Percentiles rank a stretch among this genome's conserved stretches.
phyloP scores from a whole-genome alignment of 371 early-diverging fungal genomes.

The Mucor velutinosus region DNA sequence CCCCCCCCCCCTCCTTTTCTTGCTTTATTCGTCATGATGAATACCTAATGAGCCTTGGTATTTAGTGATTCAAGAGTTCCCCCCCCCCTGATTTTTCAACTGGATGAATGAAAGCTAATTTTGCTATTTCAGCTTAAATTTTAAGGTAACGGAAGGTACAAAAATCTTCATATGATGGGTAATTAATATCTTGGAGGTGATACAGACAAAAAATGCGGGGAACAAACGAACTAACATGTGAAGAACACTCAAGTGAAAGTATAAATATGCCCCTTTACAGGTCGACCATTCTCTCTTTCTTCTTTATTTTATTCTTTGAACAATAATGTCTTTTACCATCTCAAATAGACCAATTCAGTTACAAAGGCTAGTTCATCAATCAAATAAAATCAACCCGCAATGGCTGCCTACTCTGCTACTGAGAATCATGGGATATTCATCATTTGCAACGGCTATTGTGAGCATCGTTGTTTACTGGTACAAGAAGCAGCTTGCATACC shows the following conservation, averaged over 20 bases:
- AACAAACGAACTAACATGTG: constrained; percentile 17
- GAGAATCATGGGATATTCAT: constrained; percentile 20
- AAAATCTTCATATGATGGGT: not conserved
- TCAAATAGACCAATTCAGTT: not conserved
- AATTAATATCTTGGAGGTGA: not conserved
- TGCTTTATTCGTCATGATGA: not conserved
- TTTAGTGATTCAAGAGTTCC: not conserved
- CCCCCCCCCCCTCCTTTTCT: too few relatives aligned
- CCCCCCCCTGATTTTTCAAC: not conserved
- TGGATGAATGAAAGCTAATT: not conserved
- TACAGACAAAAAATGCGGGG: constrained; percentile 15
- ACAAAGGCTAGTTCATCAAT: constrained; percentile 1
- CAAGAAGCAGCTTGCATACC: constrained; percentile 2
- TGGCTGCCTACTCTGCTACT: constrained; percentile 6
- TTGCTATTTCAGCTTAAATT: not conserved
- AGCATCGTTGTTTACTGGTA: constrained; percentile 22
- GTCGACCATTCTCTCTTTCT: not conserved
- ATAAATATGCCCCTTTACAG: constrained; percentile 9
- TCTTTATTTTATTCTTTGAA: not conserved
- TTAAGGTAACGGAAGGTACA: not conserved
- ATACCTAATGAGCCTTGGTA: not conserved
- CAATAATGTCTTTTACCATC: not conserved
- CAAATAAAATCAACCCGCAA: constrained; percentile 6
- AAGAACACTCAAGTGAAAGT: constrained; percentile 1
- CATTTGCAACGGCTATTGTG: constrained; percentile 20